These are phyloP conservation scores for Kodamaea jinghongensis DNA, from an alignment of 805 yeast genomes.

Conservation along the genomic window DNA sequence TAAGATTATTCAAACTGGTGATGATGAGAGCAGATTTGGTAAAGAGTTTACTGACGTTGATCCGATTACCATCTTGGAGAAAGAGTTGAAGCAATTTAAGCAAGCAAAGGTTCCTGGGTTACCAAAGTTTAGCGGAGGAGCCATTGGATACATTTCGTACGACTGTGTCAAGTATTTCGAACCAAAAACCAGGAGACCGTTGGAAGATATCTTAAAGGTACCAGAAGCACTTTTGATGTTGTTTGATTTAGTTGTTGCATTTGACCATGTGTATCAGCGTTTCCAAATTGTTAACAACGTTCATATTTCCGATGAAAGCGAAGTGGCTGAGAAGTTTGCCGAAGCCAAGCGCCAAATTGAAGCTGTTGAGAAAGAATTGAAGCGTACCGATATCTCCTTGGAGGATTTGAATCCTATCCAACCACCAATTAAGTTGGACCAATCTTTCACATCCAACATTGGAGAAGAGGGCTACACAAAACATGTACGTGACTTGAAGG, in stretches of 20 bases:
- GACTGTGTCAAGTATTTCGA: constrained; percentile 97
- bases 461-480: constrained; percentile 91
- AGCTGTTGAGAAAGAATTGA: constrained; percentile 49
- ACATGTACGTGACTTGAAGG: constrained; percentile 72
- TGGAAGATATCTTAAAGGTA: constrained; percentile 75
- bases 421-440: constrained; percentile 63
- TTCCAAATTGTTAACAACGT: constrained; percentile 87
- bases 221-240: constrained; percentile 95
- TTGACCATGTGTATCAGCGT: constrained; percentile 91
- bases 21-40: constrained; percentile 36
- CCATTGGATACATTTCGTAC: constrained; percentile 91
- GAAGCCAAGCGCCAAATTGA: constrained; percentile 58
- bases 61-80: constrained; percentile 72
- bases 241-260: constrained; percentile 85
- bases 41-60: constrained; percentile 54
- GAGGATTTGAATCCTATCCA: constrained; percentile 65
- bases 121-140: constrained; percentile 89
- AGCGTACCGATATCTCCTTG: constrained; percentile 41
- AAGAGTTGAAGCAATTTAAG: constrained; percentile 61
- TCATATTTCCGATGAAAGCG: constrained; percentile 33
- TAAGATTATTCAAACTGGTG: constrained; percentile 81
- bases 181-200: constrained; percentile 75
- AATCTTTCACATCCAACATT: constrained; percentile 78
- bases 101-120: constrained; percentile 82
- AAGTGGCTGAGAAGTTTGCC: constrained; percentile 43